Evolutionary conservation across 2,329 filamentous ascomycete genomes (phyloP), one percentile per base, ranked within the genome.

Genomic region (Alternaria arborescens): DNA sequence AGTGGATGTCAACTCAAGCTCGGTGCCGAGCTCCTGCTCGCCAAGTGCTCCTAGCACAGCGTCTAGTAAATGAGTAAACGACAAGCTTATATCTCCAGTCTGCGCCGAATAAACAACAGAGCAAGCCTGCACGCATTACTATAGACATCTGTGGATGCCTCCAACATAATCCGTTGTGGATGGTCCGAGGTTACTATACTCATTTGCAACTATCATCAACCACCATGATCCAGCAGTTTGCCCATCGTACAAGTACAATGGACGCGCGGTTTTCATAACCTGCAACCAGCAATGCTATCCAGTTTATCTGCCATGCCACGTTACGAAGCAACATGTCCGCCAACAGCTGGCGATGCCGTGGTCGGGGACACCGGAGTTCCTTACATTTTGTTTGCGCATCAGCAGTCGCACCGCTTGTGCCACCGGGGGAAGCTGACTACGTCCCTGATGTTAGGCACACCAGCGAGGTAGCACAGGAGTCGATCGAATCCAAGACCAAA

Each of bases 401-500:
- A 84, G 65, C 81, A 83, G 71, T 82, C 85, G 81, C 80, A 83
- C 81, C 86, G 70, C 75, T 86, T 78, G 78, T 83, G 67, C 85
- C 85, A 94, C 70, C 94, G 87, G 48, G 94, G 94, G 75, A 97
- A 97, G 28, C 91, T 87, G 56, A 96, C 91, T 24, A 93, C 87
- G 78, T 97, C 94, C 74, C 93, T 87, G 71, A 97, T 87, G 70
- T 92, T 97, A 66, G 87, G 86, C 40, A 94, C 88, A 10, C 93
- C 93, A 32, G 90, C 87, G 56, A 97, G 83, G 80, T 97, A 97
- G 73, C 90, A 89, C 69, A 97, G 79, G 65, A 97, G 85, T 56
- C 94, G 87, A 82, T 97, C 94, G 75, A 97, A 96, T 8, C 94
- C 94, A 58, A 97, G 78, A 3, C 94, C 94, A 75, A 97, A 97